phyloP scores from a whole-genome alignment of 331 rosid species.

The Acacia pycnantha region DNA sequence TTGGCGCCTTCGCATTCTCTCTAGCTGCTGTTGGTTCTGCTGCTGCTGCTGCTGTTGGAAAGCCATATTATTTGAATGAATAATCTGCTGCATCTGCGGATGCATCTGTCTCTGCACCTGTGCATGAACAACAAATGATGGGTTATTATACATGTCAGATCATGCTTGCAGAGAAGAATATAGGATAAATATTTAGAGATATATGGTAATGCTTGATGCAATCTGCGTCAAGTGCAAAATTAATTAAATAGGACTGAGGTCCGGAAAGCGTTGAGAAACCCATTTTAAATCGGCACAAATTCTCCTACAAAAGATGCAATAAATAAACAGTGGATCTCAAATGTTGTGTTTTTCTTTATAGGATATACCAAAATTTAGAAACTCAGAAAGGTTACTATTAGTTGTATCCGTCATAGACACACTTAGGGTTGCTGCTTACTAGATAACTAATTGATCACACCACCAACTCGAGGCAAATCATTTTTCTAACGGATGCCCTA shows the following conservation, averaged over 20 bases:
- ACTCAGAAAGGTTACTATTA: background rate
- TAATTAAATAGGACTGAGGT: conserved; percentile 5
- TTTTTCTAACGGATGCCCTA: background rate
- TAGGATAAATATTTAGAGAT: conserved; percentile 1
- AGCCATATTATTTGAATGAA: conserved; percentile 53
- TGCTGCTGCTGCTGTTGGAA: conserved; percentile 58
- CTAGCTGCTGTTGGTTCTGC: conserved; percentile 55
- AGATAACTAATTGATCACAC: background rate
- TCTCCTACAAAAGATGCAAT: conserved; percentile 16
- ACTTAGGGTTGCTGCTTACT: background rate
- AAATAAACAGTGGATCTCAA: background rate
- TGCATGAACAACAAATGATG: conserved; percentile 13
- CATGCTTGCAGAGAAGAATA: conserved; percentile 10
- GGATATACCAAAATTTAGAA: conserved; percentile 2
- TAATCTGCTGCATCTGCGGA: conserved; percentile 77
- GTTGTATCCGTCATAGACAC: background rate
- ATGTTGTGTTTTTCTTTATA: background rate
- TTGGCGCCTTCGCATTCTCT: conserved; percentile 63
- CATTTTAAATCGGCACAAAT: background rate
- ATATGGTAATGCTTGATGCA: background rate
- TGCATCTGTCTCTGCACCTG: conserved; percentile 68
- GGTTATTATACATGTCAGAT: background rate
- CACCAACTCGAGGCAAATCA: background rate
- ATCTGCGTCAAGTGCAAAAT: background rate
- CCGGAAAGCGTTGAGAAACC: background rate